phyloP scores from a whole-genome alignment of 202 grass and related monocot species.

The Panicum hallii region DNA sequence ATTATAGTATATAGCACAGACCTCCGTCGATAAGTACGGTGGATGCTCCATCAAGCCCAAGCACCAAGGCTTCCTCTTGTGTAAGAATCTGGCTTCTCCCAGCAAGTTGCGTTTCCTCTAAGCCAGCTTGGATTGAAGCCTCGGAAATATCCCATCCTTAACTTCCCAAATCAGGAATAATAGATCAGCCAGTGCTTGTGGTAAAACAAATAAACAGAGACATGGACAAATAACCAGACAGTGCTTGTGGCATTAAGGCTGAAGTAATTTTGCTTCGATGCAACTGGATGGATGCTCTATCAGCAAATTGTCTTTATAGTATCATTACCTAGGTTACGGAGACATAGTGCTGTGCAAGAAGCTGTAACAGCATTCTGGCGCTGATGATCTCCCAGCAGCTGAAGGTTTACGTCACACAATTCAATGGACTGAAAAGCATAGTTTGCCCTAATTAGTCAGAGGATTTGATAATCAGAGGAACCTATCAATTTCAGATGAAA shows the following conservation, averaged over 20 bases:
- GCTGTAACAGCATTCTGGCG: conserved; percentile 80
- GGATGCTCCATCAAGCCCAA: conserved; percentile 58
- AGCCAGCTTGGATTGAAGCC: conserved; percentile 67
- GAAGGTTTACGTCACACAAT: conserved; percentile 68
- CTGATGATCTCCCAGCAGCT: conserved; percentile 77
- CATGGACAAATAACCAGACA: background rate
- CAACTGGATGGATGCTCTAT: background rate
- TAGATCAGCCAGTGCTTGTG: background rate
- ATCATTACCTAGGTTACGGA: conserved; percentile 66
- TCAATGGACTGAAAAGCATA: conserved; percentile 58
- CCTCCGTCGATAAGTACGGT: conserved; percentile 74
- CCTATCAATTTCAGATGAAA: conserved; percentile 21
- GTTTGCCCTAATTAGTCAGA: background rate
- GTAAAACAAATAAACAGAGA: background rate
- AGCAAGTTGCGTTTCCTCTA: conserved; percentile 64
- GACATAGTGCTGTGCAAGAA: conserved; percentile 68
- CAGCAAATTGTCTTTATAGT: conserved; percentile 9
- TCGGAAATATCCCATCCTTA: conserved; percentile 76
- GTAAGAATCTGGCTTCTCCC: conserved; percentile 86
- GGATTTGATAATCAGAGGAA: conserved; percentile 14
- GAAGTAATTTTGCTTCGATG: conserved; percentile 9
- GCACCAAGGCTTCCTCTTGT: conserved; percentile 51
- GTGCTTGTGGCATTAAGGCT: background rate
- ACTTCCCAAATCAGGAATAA: conserved; percentile 41
- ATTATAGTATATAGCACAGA: conserved; percentile 7